Percentiles rank a stretch among this genome's conserved stretches.
phyloP scores from a whole-genome alignment of 163 green algal species.

The Chlorella variabilis region DNA sequence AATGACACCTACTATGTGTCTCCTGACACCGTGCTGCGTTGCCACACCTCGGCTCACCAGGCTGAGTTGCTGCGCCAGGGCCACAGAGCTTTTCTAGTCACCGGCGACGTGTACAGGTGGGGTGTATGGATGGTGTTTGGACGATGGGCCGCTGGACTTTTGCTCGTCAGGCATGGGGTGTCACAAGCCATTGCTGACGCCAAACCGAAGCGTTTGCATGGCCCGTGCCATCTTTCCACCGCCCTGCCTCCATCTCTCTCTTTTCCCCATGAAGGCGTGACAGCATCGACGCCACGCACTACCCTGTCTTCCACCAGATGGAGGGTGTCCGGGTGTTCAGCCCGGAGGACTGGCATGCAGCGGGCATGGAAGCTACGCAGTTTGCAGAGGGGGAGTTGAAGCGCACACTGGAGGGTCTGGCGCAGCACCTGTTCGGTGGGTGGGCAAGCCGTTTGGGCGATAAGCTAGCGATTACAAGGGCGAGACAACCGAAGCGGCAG shows the following conservation, averaged over 20 bases:
- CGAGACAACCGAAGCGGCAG: neutral
- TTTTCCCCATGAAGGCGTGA: slow-evolving; percentile 77
- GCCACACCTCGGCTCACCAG: slow-evolving; percentile 98
- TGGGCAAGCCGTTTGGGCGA: too few species aligned
- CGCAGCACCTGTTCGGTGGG: slow-evolving; percentile 91
- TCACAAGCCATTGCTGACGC: neutral
- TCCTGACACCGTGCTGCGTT: slow-evolving; percentile 89
- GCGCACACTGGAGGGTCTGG: slow-evolving; percentile 88
- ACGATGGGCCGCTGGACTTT: too few species aligned
- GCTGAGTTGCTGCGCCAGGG: slow-evolving; percentile 90
- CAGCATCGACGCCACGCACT: slow-evolving; percentile 98
- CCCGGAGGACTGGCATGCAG: slow-evolving; percentile 70
- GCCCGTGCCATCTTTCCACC: too few species aligned
- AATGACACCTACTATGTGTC: slow-evolving; percentile 99
- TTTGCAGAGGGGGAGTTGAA: slow-evolving; percentile 91
- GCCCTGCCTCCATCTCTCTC: neutral
- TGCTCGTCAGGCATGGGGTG: too few species aligned
- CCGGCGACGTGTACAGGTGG: slow-evolving; percentile 55
- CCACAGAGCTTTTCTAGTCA: slow-evolving; percentile 81
- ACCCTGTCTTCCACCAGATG: slow-evolving; percentile 99
- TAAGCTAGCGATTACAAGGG: too few species aligned
- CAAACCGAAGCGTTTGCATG: too few species aligned
- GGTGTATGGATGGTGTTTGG: neutral
- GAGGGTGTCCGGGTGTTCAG: slow-evolving; percentile 72
- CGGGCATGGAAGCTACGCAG: slow-evolving; percentile 67